Evolutionary conservation across 2,329 filamentous ascomycete genomes (phyloP), one percentile per base, ranked within the genome.

Genomic region (Cladosporium austrohemisphaericum): DNA sequence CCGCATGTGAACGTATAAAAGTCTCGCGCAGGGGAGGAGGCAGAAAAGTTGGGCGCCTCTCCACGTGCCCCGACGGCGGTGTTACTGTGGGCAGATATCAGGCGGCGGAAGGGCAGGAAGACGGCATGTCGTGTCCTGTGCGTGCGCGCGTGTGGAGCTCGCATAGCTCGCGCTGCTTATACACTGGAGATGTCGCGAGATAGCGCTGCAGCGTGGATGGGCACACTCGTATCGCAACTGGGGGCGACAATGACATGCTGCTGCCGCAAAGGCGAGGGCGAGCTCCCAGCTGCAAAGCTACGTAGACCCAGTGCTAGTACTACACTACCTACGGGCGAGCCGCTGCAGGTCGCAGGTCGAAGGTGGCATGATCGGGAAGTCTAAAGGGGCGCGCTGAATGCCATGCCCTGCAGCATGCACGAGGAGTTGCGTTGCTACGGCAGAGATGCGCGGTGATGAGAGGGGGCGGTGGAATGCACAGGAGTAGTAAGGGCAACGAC

Each of bases 1-100:
- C 41, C 20, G 31, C 29, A 45, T 25, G 41, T 26, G 22, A 45
- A 45, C 33, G 41, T 45, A 35, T 45, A 35, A 45, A 29, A 35
- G 41, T 26, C 20, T 16, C 41, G 22, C 31, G 41, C 41, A 45
- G 41, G 41, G 41, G 41, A 45, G 41, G 18, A 22, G 29, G 41
- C 41, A 45, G 35, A 45, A 33, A 45, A 35, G 41, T 45, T 26
- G 29, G 20, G 29, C 19, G 41, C n/a, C 14, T 18, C 41, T 45
- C 41, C 41, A 45, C 41, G 41, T 45, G 41, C 41, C 14, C 23
- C 16, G 1, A 19, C 29, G 26, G 40, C 19, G 40, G 19, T 43
- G 18, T 3, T 31, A 31, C 40, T 32, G 16, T 43, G 40, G 40
- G 37, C 37, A 23, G 22, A 16, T 8, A 16, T 13, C 20, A 40